A percentile compares a stretch with the other conserved stretches of the same genome.
Conservation (phyloP, 1,284 basidiomycete species). For the Chalciporus piperatoides region DNA sequence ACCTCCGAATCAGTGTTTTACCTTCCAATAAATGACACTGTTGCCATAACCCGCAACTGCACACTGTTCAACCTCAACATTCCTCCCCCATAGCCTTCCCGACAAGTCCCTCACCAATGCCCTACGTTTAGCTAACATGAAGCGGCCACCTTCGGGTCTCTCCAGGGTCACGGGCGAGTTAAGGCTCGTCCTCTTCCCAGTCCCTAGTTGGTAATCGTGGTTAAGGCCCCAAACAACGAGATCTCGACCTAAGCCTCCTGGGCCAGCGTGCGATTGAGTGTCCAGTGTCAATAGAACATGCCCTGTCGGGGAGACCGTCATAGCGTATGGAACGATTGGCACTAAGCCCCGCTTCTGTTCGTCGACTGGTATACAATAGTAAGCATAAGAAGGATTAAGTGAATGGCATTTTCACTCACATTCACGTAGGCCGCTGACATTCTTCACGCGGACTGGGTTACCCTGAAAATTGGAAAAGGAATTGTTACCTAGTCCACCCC, state of each 20-base stretch:
- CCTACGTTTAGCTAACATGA: constrained; percentile 52
- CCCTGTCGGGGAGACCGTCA: constrained; percentile 74
- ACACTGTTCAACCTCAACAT: constrained; percentile 67
- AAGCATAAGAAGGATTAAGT: constrained; percentile 1
- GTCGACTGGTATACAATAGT: constrained; percentile 47
- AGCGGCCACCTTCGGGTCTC: constrained; percentile 48
- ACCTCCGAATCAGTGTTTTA: constrained; percentile 32
- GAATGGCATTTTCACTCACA: constrained; percentile 47
- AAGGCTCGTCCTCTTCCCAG: constrained; percentile 74
- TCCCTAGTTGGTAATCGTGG: constrained; percentile 79
- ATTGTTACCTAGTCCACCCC: constrained; percentile 81
- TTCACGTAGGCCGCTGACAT: constrained; percentile 80
- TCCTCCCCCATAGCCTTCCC: constrained; percentile 64
- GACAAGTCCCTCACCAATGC: constrained; percentile 63
- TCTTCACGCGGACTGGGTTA: constrained; percentile 72
- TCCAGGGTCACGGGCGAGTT: constrained; percentile 62
- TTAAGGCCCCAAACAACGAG: constrained; percentile 69
- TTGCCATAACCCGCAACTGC: constrained; percentile 60
- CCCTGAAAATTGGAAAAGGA: constrained; percentile 65
- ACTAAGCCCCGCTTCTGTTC: constrained; percentile 59
- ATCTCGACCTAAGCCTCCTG: constrained; percentile 52
- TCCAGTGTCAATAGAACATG: constrained; percentile 79
- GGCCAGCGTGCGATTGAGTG: constrained; percentile 50
- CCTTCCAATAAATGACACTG: constrained; percentile 75
- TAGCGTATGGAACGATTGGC: constrained; percentile 64